Percentiles rank a stretch among this genome's conserved stretches.
phyloP scores from a whole-genome alignment of 768 basidiomycete species.

The Leucocoprinus birnbaumii region DNA sequence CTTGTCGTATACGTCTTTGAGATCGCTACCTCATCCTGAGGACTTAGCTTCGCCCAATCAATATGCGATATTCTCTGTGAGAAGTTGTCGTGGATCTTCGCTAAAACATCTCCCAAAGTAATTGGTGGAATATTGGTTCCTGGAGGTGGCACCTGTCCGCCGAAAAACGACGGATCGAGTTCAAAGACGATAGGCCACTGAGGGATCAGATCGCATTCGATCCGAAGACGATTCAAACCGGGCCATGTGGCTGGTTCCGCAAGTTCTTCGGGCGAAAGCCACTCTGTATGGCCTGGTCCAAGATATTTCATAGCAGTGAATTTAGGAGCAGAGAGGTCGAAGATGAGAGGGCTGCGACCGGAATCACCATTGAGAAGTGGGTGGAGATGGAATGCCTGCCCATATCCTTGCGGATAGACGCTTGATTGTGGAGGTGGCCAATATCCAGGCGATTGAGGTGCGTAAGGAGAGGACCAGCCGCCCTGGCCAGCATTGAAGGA shows the following conservation, averaged over 20 bases:
- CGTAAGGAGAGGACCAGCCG: neutral
- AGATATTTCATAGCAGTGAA: slow-evolving; percentile 43
- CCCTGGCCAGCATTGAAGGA: neutral
- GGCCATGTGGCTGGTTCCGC: slow-evolving; percentile 55
- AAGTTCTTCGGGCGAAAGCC: slow-evolving; percentile 44
- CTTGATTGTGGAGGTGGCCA: neutral
- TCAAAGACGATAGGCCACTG: slow-evolving; percentile 61
- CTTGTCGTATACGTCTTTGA: slow-evolving; percentile 35
- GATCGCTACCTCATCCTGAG: slow-evolving; percentile 27
- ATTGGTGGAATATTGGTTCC: slow-evolving; percentile 37
- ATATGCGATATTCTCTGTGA: slow-evolving; percentile 39
- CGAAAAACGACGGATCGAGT: slow-evolving; percentile 22
- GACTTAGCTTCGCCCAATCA: slow-evolving; percentile 33
- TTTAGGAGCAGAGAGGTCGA: slow-evolving; percentile 50
- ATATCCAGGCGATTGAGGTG: neutral
- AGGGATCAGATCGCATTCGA: slow-evolving; percentile 53
- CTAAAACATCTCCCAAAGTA: slow-evolving; percentile 56
- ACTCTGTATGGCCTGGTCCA: slow-evolving; percentile 30
- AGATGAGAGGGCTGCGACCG: slow-evolving; percentile 42
- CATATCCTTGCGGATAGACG: neutral
- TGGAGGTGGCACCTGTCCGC: slow-evolving; percentile 1
- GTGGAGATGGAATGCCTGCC: slow-evolving; percentile 29
- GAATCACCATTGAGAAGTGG: slow-evolving; percentile 53
- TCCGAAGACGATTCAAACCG: slow-evolving; percentile 47
- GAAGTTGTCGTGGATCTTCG: slow-evolving; percentile 45